Conservation (phyloP, 2,329 filamentous ascomycete genomes). For the Alternaria hordeiaustralica region DNA sequence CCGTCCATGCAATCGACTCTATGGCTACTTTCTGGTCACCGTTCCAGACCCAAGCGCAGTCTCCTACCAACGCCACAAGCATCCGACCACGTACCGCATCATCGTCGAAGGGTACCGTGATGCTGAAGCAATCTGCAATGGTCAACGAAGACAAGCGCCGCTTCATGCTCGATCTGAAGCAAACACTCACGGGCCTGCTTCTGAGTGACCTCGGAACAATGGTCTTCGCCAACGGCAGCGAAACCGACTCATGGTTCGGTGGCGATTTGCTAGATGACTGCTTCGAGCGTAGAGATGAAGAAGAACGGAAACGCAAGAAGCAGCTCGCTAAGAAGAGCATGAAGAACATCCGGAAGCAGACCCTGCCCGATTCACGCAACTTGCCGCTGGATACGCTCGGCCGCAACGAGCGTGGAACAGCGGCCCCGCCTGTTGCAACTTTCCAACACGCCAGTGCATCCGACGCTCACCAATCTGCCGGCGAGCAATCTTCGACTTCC, state of each 20-base stretch:
- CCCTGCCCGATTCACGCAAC: slow-evolving; percentile 44
- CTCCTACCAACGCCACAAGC: slow-evolving; percentile 68
- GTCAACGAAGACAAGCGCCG: slow-evolving; percentile 72
- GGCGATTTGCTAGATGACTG: slow-evolving; percentile 61
- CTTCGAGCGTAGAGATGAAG: slow-evolving; percentile 50
- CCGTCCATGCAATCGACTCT: slow-evolving; percentile 75
- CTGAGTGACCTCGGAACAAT: slow-evolving; percentile 88
- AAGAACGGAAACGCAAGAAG: slow-evolving; percentile 49
- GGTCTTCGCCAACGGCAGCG: slow-evolving; percentile 86
- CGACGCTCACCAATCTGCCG: slow-evolving; percentile 51
- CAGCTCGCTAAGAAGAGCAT: slow-evolving; percentile 60
- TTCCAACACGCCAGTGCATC: slow-evolving; percentile 50
- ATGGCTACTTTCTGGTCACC: slow-evolving; percentile 88
- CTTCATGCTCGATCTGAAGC: slow-evolving; percentile 80
- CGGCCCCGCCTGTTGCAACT: slow-evolving; percentile 52
- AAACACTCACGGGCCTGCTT: slow-evolving; percentile 81
- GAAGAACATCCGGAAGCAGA: slow-evolving; percentile 61
- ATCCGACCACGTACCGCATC: slow-evolving; percentile 69
- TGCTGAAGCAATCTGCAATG: slow-evolving; percentile 62
- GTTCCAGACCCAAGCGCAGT: slow-evolving; percentile 71
- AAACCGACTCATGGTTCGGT: slow-evolving; percentile 88
- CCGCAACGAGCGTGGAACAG: slow-evolving; percentile 49
- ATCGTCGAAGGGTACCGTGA: slow-evolving; percentile 71
- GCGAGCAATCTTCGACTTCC: slow-evolving; percentile 54
- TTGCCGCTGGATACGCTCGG: slow-evolving; percentile 53